A percentile compares a stretch with the other conserved stretches of the same genome.
Conservation (phyloP, 1,284 basidiomycete genomes). For the Ceraceosorus bombacis region DNA sequence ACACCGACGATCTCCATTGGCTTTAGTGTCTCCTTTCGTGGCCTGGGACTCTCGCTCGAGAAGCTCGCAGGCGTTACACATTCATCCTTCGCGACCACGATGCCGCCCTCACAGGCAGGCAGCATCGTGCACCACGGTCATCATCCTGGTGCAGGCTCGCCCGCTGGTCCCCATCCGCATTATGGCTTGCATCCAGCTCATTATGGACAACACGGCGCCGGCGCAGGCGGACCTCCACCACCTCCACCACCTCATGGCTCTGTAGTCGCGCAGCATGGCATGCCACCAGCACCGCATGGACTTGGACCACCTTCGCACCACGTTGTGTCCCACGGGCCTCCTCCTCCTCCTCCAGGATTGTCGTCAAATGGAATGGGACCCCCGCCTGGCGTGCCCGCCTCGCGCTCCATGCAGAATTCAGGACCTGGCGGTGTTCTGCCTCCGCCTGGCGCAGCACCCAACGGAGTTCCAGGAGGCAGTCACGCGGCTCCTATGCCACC, state of each 20-base stretch:
- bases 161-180: not conserved
- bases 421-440: not conserved
- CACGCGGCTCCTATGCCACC: not conserved
- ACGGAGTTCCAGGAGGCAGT: too few relatives aligned
- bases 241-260: not conserved
- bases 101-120: not conserved
- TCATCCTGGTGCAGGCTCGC: not conserved
- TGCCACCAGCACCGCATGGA: not conserved
- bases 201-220: not conserved
- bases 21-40: too few relatives aligned
- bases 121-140: not conserved
- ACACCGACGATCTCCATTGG: too few relatives aligned
- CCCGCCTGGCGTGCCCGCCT: not conserved
- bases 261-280: not conserved
- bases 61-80: too few relatives aligned
- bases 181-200: not conserved
- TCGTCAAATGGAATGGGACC: not conserved
- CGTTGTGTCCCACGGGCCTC: not conserved
- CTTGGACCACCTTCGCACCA: not conserved
- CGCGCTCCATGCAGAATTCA: not conserved
- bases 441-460: not conserved
- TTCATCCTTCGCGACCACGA: not conserved
- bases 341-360: not conserved
- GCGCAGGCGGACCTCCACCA: not conserved
- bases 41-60: too few relatives aligned